phyloP scores from a whole-genome alignment of 768 basidiomycete genomes.

The Amanita molliuscula region DNA sequence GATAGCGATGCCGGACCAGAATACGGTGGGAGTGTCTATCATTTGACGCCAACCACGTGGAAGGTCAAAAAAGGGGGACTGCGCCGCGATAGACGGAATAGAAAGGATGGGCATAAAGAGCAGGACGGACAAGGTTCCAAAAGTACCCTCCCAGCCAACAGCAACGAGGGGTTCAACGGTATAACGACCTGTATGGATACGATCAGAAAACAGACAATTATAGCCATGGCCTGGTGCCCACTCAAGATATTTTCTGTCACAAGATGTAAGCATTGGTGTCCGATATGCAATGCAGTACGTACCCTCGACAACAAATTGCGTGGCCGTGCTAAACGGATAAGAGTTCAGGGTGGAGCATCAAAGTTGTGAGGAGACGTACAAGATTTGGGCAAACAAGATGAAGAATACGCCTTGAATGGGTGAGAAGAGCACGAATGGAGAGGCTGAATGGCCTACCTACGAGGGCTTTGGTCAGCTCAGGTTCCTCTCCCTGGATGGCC shows the following conservation, averaged over 20 bases:
- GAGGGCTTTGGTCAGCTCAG: constrained; percentile 60
- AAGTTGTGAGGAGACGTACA: constrained; percentile 43
- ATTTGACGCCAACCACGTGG: constrained; percentile 86
- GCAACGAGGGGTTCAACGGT: constrained; percentile 83
- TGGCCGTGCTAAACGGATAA: constrained; percentile 53
- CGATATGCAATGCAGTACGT: constrained; percentile 9
- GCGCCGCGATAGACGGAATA: constrained; percentile 50
- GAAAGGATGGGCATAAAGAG: constrained; percentile 75
- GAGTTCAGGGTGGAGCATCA: constrained; percentile 13
- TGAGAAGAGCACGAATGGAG: constrained; percentile 10
- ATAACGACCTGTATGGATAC: constrained; percentile 40
- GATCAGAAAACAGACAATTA: background rate
- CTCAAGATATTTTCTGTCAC: constrained; percentile 80
- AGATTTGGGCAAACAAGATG: constrained; percentile 88
- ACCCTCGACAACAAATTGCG: constrained; percentile 87
- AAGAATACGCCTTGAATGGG: constrained; percentile 66
- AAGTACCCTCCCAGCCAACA: constrained; percentile 91
- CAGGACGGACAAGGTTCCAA: constrained; percentile 75
- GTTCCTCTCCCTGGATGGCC: constrained; percentile 35
- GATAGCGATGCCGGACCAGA: constrained; percentile 60
- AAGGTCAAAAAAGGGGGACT: constrained; percentile 77
- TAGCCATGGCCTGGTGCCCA: constrained; percentile 8
- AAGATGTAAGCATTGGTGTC: constrained; percentile 7
- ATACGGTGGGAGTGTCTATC: constrained; percentile 62
- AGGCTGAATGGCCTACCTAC: constrained; percentile 41